Evolutionary conservation across 2,329 filamentous ascomycete species (phyloP).

Genomic region (Mycocentrospora acerina): DNA sequence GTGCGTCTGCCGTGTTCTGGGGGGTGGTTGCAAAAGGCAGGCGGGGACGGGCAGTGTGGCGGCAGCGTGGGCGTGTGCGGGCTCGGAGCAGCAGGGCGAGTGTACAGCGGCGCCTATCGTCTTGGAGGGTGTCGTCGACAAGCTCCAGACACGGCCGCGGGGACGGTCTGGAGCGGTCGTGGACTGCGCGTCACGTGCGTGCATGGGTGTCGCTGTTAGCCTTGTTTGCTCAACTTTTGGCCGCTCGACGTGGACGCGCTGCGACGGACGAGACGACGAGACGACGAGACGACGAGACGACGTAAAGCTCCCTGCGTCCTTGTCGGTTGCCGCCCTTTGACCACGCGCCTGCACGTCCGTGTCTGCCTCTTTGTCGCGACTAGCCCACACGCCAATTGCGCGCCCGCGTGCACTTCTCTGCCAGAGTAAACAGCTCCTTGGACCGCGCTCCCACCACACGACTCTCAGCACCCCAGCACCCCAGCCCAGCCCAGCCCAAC

Average conservation of each 20-base stretch:
- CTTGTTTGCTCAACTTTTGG: conserved; percentile 33
- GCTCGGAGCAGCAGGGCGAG: background rate
- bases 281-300: conserved; percentile 5
- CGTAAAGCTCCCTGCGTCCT: conserved; percentile 9
- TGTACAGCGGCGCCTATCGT: too few relatives aligned
- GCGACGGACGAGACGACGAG: conserved; percentile 11
- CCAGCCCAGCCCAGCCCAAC: conserved; percentile 3
- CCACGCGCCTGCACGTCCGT: conserved; percentile 4
- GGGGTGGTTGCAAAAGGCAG: background rate
- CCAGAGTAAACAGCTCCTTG: conserved; percentile 20
- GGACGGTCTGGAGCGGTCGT: conserved; percentile 16
- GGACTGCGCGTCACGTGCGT: conserved; percentile 17
- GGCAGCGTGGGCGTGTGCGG: background rate
- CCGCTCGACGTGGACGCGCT: conserved; percentile 24
- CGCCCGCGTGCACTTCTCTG: background rate
- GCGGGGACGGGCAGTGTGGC: background rate
- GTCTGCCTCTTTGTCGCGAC: conserved; percentile 1
- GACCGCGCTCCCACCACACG: too few relatives aligned
- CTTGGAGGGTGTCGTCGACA: conserved; percentile 16
- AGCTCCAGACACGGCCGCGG: conserved; percentile 20
- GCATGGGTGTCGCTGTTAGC: conserved; percentile 22
- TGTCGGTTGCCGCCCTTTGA: conserved; percentile 3
- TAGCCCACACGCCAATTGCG: conserved; percentile 5
- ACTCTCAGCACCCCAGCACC: conserved; percentile 7
- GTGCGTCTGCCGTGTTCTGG: background rate